phyloP scores from a whole-genome alignment of 2,329 filamentous ascomycete genomes.

The Xylaria digitata region DNA sequence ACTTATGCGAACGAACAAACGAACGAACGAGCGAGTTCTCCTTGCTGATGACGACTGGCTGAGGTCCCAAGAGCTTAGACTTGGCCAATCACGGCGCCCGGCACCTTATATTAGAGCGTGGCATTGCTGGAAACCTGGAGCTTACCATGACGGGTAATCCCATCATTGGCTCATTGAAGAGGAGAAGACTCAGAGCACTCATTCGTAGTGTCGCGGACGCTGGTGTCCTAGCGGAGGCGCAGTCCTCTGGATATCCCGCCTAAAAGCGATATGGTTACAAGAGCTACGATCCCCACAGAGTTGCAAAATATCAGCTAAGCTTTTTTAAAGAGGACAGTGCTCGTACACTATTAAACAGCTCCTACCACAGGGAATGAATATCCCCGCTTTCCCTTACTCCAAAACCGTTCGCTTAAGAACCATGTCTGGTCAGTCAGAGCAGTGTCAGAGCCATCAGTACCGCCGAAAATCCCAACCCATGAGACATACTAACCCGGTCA shows the following conservation, averaged over 20 bases:
- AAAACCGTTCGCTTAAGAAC: background rate
- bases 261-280: background rate
- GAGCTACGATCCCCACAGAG: background rate
- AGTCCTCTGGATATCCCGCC: conserved; percentile 4
- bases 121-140: conserved; percentile 2
- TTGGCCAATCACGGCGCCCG: conserved; percentile 27
- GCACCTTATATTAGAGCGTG: conserved; percentile 15
- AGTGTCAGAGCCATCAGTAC: background rate
- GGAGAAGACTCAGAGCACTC: background rate
- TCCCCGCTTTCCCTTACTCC: no score
- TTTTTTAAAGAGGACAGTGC: background rate
- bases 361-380: background rate
- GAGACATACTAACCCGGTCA: no score
- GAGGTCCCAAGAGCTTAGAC: background rate
- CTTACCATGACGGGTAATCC: background rate
- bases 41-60: conserved; percentile 2
- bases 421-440: background rate
- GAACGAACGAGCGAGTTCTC: conserved; percentile 3
- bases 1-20: background rate
- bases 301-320: background rate
- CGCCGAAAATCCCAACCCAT: background rate
- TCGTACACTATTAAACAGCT: background rate
- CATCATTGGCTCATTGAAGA: conserved; percentile 10
- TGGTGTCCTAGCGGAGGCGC: background rate
- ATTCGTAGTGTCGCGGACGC: background rate